Evolutionary conservation across 345 rosid genomes (phyloP), one percentile per base, ranked within the genome.

Genomic region (Gossypium herbaceum): DNA sequence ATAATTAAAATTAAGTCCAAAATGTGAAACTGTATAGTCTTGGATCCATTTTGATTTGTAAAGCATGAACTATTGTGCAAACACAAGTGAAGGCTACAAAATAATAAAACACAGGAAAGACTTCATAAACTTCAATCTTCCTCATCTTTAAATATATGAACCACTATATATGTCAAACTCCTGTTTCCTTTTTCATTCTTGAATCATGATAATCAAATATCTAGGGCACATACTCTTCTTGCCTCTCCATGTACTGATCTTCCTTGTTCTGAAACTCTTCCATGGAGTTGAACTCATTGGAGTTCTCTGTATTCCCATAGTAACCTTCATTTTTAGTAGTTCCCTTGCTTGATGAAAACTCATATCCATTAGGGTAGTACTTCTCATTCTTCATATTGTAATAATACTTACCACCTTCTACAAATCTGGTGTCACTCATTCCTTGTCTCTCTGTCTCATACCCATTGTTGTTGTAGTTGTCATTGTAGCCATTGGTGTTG

Each of bases 361-460:
- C 69, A 12, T 61, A 61, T 19, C 74, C 27, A 17, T 10, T 48
- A 29, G 69, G 76, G 20, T 73, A 62, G 41, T 61, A 60, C n/a
- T 73, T 74, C 72, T 78, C 74, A 56, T 82, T 79, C 12, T 76
- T 78, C 72, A 71, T 73, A 56, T 82, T 80, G 60, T 69, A 71
- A 55, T 65, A 80, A 61, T 82, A 82, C 34, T 80, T 82, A 70
- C 85, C 87, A 2, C 79, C 81, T 60, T 64, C 84, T 77, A 85
- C 69, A 79, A 79, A 82, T 41, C 88, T 85, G 43, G 88, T 85
- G 76, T 85, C 86, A 68, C 88, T 85, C 84, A 81, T 78, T 48
- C 88, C 84, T 82, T 85, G 82, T 67, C 77, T 81, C 79, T 56
- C 57, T 16, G 24, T 66, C 44, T 75, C 78, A 55, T 71, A 57